A percentile compares a stretch with the other conserved stretches of the same genome.
Evolutionary conservation across 257 asterid species (phyloP).

Genomic region (Rauvolfia tetraphylla): DNA sequence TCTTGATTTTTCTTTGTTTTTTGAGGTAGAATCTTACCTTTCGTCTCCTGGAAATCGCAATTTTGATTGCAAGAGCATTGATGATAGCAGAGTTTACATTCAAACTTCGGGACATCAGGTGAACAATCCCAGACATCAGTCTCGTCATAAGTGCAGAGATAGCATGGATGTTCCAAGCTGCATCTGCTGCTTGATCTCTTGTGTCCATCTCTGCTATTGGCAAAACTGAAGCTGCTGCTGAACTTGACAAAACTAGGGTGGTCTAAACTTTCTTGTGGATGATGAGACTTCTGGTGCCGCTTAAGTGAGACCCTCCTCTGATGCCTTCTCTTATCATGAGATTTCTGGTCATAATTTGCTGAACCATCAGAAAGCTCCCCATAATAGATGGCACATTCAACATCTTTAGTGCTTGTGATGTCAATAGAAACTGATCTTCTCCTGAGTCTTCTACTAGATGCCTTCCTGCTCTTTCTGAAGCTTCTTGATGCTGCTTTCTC

Average conservation of each 20-base stretch:
- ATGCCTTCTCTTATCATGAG: conserved; percentile 17
- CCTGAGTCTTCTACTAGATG: conserved; percentile 31
- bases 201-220: conserved; percentile 4
- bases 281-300: conserved; percentile 4
- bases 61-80: conserved; percentile 6
- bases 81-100: not conserved
- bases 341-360: conserved; percentile 19
- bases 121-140: conserved; percentile 5
- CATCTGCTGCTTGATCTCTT: conserved; percentile 10
- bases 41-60: not conserved
- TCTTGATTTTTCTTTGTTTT: not conserved
- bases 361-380: conserved; percentile 25
- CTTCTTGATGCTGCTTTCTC: conserved; percentile 18
- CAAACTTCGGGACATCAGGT: not conserved
- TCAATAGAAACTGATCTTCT: conserved; percentile 36
- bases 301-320: conserved; percentile 20
- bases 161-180: conserved; percentile 26
- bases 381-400: conserved; percentile 41
- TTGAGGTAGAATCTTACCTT: conserved; percentile 3
- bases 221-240: conserved; percentile 12
- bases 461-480: conserved; percentile 16
- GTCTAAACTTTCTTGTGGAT: conserved; percentile 14
- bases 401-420: conserved; percentile 19
- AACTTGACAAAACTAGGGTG: conserved; percentile 11
- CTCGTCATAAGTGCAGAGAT: conserved; percentile 15